Evolutionary conservation across 495 filamentous ascomycete genomes (phyloP), one percentile per base, ranked within the genome.

Genomic region (Podospora tetraspora): DNA sequence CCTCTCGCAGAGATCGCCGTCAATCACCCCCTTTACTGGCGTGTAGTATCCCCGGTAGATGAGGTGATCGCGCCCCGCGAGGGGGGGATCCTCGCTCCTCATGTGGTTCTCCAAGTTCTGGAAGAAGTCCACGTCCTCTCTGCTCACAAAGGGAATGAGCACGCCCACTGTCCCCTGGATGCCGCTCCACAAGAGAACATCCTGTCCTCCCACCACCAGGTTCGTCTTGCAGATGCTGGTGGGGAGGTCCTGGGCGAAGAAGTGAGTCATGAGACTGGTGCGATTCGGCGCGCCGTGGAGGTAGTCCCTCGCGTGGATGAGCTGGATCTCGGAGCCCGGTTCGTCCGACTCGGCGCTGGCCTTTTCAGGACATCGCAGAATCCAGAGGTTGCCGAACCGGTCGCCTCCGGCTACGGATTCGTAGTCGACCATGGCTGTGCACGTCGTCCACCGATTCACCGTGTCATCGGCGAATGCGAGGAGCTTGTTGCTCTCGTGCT

Each of bases 91-190:
- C 70, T 97, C 93, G 21, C 82, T 84, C 61, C 93, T 85, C 80
- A 99, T 81, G 69, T 95, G 90, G 72, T 89, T 89, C 78, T 98
- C 95, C 32, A 98, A 83, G 52, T 87, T 92, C 77, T 97, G 93
- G 84, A 99, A 98, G 79, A 98, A 97, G 79, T 97, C 94, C 57
- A 96, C 92, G 74, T 98, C 94, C 73, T 97, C 94, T 25, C 95
- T 88, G 68, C 88, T 89, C 21, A 91, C 81, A 73, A 99, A 97
- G 0, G 96, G 96, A 57, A 97, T 89, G 43, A 98, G 81, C 52
- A 97, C 91, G 25, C 96, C 96, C 21, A 99, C 85, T 0, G 94
- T 97, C 59, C 96, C 96, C 72, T 97, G 92, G 43, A 99, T 83
- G 16, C 96, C 96, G 59, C 90, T 91, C 95, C 95, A 99, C 19